These are phyloP conservation scores for Coniosporium apollinis DNA, from an alignment of 495 filamentous ascomycete genomes.

Conservation along the genomic window DNA sequence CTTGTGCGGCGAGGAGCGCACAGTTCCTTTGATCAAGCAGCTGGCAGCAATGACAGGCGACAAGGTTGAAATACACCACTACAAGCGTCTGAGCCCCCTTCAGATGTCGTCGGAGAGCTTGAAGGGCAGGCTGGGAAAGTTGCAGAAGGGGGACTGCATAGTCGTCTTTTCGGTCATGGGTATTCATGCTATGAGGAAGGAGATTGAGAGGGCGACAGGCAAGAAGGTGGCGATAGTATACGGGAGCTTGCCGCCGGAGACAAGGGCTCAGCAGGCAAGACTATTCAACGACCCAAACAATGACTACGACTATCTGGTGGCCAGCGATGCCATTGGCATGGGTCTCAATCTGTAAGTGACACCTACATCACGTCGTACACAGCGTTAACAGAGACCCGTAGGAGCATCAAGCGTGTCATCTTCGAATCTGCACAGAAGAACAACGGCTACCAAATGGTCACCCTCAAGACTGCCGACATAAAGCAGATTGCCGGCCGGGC, in stretches of 20 bases:
- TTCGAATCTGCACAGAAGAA: conserved; percentile 65
- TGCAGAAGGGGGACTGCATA: conserved; percentile 81
- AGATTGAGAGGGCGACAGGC: conserved; percentile 61
- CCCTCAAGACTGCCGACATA: conserved; percentile 54
- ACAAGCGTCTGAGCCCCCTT: conserved; percentile 67
- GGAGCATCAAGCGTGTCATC: conserved; percentile 76
- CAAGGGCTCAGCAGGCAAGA: conserved; percentile 71
- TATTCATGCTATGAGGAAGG: conserved; percentile 62
- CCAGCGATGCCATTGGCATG: conserved; percentile 96
- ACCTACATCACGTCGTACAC: not conserved
- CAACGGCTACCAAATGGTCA: conserved; percentile 31
- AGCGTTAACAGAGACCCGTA: conserved; percentile 12
- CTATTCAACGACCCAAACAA: conserved; percentile 90
- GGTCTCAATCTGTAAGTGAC: conserved; percentile 64
- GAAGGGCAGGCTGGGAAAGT: conserved; percentile 38
- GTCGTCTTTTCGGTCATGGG: conserved; percentile 67
- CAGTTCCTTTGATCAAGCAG: conserved; percentile 61
- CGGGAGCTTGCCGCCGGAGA: conserved; percentile 81
- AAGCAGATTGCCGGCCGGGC: conserved; percentile 94
- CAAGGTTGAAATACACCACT: conserved; percentile 59
- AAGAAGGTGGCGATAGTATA: conserved; percentile 83
- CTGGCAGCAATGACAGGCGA: conserved; percentile 74
- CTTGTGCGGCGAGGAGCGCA: conserved; percentile 78
- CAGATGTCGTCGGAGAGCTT: conserved; percentile 46
- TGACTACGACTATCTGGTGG: conserved; percentile 86